Evolutionary conservation across 257 asterid species (phyloP).

Genomic region (Gentiana macrophylla): DNA sequence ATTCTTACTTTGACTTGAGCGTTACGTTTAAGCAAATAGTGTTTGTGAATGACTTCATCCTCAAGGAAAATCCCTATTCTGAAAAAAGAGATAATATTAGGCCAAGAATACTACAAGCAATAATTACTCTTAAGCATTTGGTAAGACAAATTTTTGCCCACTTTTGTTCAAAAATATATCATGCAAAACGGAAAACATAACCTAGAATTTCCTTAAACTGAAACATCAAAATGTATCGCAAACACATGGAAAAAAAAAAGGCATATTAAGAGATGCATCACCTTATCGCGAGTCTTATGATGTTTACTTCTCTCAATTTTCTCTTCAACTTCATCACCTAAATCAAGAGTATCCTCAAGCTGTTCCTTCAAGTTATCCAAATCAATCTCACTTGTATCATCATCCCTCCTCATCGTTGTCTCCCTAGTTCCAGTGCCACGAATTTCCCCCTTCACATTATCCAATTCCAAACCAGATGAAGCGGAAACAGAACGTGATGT

Average conservation of each 20-base stretch:
- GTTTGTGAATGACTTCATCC: too few species aligned
- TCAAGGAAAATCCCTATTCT: too few species aligned
- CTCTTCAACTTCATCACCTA: conserved; percentile 44
- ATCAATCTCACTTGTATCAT: conserved; percentile 14
- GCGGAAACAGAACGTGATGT: conserved; percentile 26
- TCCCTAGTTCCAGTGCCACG: conserved; percentile 14
- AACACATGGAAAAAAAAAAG: background rate
- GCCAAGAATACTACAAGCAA: too few species aligned
- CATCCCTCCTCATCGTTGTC: conserved; percentile 11
- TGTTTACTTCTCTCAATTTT: conserved; percentile 43
- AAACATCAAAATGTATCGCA: background rate
- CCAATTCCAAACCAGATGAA: conserved; percentile 26
- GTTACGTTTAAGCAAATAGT: too few species aligned
- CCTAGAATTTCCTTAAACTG: too few species aligned
- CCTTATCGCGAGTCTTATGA: conserved; percentile 50
- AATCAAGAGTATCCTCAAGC: conserved; percentile 30
- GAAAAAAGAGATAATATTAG: too few species aligned
- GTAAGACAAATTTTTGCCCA: too few species aligned
- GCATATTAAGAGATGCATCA: conserved; percentile 11
- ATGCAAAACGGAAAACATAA: background rate
- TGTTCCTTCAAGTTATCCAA: conserved; percentile 46
- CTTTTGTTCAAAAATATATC: too few species aligned
- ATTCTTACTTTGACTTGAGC: too few species aligned
- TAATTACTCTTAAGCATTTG: too few species aligned
- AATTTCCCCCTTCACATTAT: conserved; percentile 17